Evolutionary conservation across 805 yeast species (phyloP), one percentile per base, ranked within the genome.

Genomic region (Nakazawaea peltata): DNA sequence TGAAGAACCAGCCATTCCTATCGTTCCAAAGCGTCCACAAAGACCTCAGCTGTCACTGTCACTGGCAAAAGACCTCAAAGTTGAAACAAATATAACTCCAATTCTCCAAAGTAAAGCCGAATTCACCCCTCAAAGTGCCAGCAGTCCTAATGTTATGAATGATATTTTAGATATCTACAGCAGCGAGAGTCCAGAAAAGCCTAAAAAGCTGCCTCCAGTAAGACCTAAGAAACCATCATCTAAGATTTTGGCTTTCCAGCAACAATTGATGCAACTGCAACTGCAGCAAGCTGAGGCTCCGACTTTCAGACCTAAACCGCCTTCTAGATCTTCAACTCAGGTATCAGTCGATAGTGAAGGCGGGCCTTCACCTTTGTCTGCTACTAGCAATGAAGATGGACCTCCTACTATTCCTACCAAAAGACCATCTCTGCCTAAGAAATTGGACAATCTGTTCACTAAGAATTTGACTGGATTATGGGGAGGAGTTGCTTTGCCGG

Each of bases 171-270:
- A 49, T 23, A 37, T 44, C 11, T 47, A 51, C 35, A 34, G 28
- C 10, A 40, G 43, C 14, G 41, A 37, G 17, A 43, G 48, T 28
- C 48, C 53, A 8, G 46, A 36, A 19, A 33, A 34, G 32, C 38
- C 33, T 7, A 51, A 45, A 23, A 56, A 49, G 26, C 26, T 14
- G 11, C 72, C 85, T 11, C 86, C 86, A 5, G 79, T 76, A 21
- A 77, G 77, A 17, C 90, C 90, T 3, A 81, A 81, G 47, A 82
- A 82, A 46, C 76, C 85, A 13, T 81, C 90, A 0, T 77, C 86
- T 1, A 80, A 69, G 42, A 82, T 82, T 41, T 87, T 88, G 1
- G 87, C 87, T 0, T 82, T 82, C 53, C 94, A 82, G 49, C 81
- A 80, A 48, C 74, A 80, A 81, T 62, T 82, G 36, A 71, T 71